A percentile compares a stretch with the other conserved stretches of the same genome.
Conservation (phyloP, 208 protist species). For the Acanthamoeba culbertsoni region DNA sequence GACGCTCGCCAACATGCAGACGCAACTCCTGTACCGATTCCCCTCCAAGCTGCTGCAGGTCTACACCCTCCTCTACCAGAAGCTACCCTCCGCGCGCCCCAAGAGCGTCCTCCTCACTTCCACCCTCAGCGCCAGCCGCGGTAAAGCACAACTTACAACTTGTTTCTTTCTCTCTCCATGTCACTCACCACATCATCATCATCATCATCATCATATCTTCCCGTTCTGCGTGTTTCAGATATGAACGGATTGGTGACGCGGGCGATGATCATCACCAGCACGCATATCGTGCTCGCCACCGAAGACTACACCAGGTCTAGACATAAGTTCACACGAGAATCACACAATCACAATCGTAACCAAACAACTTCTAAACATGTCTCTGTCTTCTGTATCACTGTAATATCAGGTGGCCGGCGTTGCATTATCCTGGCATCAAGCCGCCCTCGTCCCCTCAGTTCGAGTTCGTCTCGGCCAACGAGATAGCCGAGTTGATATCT, state of each 20-base stretch:
- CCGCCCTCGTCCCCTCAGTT: slow-evolving; percentile 6
- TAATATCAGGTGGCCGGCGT: neutral
- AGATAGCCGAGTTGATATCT: neutral
- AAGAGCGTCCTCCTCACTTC: neutral
- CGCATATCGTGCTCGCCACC: neutral
- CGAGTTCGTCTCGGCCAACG: neutral
- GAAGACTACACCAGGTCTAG: slow-evolving; percentile 19
- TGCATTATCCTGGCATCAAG: slow-evolving; percentile 19
- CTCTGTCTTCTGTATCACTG: too few relatives aligned
- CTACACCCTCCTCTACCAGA: slow-evolving; percentile 20
- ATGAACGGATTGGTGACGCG: neutral
- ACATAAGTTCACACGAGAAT: neutral
- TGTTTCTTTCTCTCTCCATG: too few relatives aligned
- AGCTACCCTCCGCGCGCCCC: neutral
- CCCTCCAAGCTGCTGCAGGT: neutral
- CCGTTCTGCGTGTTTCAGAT: too few relatives aligned
- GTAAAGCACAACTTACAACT: too few relatives aligned
- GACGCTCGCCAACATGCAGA: slow-evolving; percentile 24
- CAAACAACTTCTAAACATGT: neutral
- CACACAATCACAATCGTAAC: too few relatives aligned
- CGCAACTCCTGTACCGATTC: neutral
- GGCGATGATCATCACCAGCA: slow-evolving; percentile 14
- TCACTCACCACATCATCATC: too few relatives aligned
- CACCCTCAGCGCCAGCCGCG: neutral
- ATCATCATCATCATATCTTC: too few relatives aligned